Evolutionary conservation across 106 monocot genomes (phyloP), one percentile per base, ranked within the genome.

Genomic region (Iris macrosiphon): DNA sequence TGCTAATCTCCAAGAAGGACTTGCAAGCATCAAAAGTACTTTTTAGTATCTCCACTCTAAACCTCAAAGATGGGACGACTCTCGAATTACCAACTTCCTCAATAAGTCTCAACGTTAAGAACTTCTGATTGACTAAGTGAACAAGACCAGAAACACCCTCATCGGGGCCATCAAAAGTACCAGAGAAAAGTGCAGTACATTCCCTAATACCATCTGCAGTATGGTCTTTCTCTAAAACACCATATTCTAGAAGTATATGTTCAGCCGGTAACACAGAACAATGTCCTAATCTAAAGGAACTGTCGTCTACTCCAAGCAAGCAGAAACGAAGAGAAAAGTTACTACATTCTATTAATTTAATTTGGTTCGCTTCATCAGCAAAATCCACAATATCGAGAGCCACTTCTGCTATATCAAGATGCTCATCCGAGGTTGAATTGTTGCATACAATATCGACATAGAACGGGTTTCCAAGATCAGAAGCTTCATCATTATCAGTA

Each of bases 361-460:
- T 44, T 44, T 63, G 57, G 19, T 56, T 32, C 45, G 21, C 31
- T 57, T 27, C 83, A 50, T 89, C 73, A 52, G 48, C 51, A 40
- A 80, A 70, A 19, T 37, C 70, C 45, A 81, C 65, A 55, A 78
- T 60, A 42, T 62, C 63, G 18, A 98, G 75, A 68, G 75, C 38
- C 52, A 98, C 49, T 57, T 98, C 96, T 8, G 90, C 90, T 25
- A 98, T 41, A 39, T 90, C 89, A 66, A 79, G 48, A 78, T 80
- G 77, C 49, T 75, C 72, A 31, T 66, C 75, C 9, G 65, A 59
- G 31, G 6, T 21, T 57, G 75, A 83, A 62, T 57, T 48, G 44
- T 61, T 64, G 1, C 35, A 13, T 28, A 83, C 86, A 41, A 98
- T 58, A 41, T 90, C 71, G 23, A 98, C 58, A 57, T 67, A 74